These are phyloP conservation scores for Talaromyces sp. DNA, from an alignment of 2,329 filamentous ascomycete genomes.

Conservation along the genomic window DNA sequence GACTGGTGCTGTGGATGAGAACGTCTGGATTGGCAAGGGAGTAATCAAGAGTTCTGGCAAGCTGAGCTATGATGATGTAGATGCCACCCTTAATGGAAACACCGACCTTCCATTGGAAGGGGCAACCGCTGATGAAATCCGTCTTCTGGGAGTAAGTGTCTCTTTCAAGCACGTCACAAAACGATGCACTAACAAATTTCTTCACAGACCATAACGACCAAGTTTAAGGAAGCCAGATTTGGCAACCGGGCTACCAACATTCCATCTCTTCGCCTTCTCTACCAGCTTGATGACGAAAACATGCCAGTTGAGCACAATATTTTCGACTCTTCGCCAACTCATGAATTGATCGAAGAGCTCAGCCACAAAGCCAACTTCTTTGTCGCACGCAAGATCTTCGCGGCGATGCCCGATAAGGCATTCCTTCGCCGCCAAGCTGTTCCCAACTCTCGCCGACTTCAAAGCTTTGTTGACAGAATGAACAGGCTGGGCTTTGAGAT, in stretches of 20 bases:
- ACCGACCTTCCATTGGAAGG: conserved; percentile 59
- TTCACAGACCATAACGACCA: conserved; percentile 66
- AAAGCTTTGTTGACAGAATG: conserved; percentile 92
- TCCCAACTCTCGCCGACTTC: conserved; percentile 81
- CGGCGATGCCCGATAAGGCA: conserved; percentile 83
- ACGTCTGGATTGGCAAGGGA: conserved; percentile 89
- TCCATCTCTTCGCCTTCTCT: conserved; percentile 78
- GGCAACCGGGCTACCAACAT: conserved; percentile 73
- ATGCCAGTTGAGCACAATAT: conserved; percentile 95
- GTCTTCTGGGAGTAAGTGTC: conserved; percentile 8
- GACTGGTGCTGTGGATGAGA: conserved; percentile 76
- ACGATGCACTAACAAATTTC: conserved; percentile 13
- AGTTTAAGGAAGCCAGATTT: conserved; percentile 84
- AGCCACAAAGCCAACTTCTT: conserved; percentile 88
- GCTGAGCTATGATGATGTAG: conserved; percentile 78
- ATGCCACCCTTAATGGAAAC: conserved; percentile 66
- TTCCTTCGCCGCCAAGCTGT: conserved; percentile 79
- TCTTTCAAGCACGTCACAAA: not conserved
- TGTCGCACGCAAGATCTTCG: conserved; percentile 76
- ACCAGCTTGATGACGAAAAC: conserved; percentile 96
- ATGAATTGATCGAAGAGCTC: conserved; percentile 92
- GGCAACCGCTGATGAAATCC: conserved; percentile 67
- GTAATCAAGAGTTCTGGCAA: conserved; percentile 89
- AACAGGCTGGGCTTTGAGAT: conserved; percentile 83
- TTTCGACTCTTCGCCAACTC: conserved; percentile 81